Base-by-base conservation (phyloP, 2,329 filamentous ascomycete species). In the Teratosphaeria pseudoeucalypti region DNA sequence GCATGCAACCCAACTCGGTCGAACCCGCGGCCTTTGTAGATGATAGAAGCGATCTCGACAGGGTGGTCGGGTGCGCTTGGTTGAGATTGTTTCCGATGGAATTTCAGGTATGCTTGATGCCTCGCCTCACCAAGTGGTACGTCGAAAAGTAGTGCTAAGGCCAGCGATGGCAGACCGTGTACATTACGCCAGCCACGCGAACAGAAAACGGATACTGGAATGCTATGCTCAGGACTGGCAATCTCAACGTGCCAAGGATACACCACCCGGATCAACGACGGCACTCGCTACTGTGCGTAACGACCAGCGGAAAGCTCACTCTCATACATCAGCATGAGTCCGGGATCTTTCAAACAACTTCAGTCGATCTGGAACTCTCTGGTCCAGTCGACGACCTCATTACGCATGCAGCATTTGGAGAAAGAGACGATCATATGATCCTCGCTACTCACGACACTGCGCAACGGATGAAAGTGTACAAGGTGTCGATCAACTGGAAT, bases 21-120 rank as follows among this genome's bases (percentile, higher is more conserved):
- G 54, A 57, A 34, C 55, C 39, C 11, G 34, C 47, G 16, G 52
- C 34, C 16, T 34, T 49, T 19, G 34, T 54, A 10, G 29, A 32
- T 43, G 47, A 23, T 39, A 60, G 62, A 52, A 65, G 55, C 52
- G 90, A 95, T 70, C 78, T 89, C 43, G 85, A 88, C 64, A 83
- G 86, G 56, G 79, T 95, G 5, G 89, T 95, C 6, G 94, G 92
- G 3, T 82, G 90, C 71, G 88, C 90, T 74, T 99, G 94, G 94
- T 78, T 97, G 58, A 71, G 75, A 16, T 69, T 78, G 16, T 73
- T 73, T 39, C 76, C 68, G 1, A 61, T 62, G 29, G 70, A 72
- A 54, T 67, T 68, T 54, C 64, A 63, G 54, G 70, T 72, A 58
- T 64, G 67, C 62, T 10, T 19, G 23, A 49, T 19, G 16, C 16